Conservation (phyloP, 192 early-diverging fungal species). For the Umbelopsis sp. region DNA sequence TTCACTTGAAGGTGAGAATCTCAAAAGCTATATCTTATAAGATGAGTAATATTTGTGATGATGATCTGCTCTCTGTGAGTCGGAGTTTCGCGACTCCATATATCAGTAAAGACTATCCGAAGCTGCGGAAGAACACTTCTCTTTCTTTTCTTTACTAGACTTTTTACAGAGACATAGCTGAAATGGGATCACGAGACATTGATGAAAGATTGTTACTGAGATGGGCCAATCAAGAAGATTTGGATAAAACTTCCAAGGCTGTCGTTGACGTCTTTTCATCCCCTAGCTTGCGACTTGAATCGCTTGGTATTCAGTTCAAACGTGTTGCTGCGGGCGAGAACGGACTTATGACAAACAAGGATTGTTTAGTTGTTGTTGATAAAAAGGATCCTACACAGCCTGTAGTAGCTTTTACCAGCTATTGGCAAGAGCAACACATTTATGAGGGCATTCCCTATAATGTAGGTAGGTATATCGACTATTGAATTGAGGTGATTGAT, state of each 20-base stretch:
- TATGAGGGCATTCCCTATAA: constrained; percentile 13
- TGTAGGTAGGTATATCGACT: background rate
- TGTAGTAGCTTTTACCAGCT: background rate
- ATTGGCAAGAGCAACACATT: constrained; percentile 11
- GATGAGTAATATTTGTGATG: too few relatives aligned
- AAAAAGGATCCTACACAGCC: background rate
- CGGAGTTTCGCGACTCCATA: too few relatives aligned
- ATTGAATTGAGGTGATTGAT: background rate
- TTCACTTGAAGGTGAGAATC: too few relatives aligned
- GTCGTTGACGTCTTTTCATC: background rate
- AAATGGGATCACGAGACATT: too few relatives aligned
- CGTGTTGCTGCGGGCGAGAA: background rate
- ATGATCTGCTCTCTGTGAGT: too few relatives aligned
- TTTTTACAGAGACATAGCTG: too few relatives aligned
- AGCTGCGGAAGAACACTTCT: too few relatives aligned
- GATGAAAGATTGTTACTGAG: background rate
- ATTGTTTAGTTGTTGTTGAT: constrained; percentile 5
- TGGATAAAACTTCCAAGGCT: background rate
- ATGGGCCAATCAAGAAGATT: background rate
- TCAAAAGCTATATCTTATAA: too few relatives aligned
- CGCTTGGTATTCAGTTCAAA: background rate
- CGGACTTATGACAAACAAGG: constrained; percentile 1
- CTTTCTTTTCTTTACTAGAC: too few relatives aligned
- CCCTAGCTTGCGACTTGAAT: background rate
- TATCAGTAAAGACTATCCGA: too few relatives aligned